phyloP scores from a whole-genome alignment of 192 early-diverging fungal species.

The Podila clonocystis region DNA sequence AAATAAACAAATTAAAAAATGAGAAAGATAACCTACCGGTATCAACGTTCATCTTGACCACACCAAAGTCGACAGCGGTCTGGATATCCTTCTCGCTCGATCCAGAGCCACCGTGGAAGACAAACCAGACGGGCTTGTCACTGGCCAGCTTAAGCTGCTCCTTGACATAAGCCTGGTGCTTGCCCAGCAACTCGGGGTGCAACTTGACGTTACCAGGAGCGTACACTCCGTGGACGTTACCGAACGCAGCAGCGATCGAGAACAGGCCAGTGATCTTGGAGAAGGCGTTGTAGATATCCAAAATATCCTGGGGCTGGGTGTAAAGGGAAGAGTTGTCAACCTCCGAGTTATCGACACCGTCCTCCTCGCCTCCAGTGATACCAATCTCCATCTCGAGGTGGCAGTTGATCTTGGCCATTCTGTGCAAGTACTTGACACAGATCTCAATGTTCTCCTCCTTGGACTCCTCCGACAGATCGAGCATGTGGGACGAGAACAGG shows the following conservation, averaged over 20 bases:
- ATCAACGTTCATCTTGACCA: slow-evolving; percentile 99
- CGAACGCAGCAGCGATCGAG: slow-evolving; percentile 95
- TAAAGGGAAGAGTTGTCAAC: slow-evolving; percentile 91
- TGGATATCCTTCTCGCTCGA: slow-evolving; percentile 80
- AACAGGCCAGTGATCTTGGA: slow-evolving; percentile 85
- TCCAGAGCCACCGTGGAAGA: slow-evolving; percentile 97
- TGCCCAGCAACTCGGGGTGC: slow-evolving; percentile 87
- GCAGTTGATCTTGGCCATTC: slow-evolving; percentile 86
- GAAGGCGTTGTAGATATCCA: slow-evolving; percentile 91
- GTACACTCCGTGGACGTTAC: slow-evolving; percentile 95
- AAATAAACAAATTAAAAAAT: slow-evolving; percentile 1
- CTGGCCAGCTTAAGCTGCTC: slow-evolving; percentile 63
- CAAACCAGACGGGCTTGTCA: slow-evolving; percentile 88
- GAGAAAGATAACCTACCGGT: slow-evolving; percentile 61
- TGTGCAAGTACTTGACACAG: slow-evolving; percentile 89
- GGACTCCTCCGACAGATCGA: slow-evolving; percentile 92
- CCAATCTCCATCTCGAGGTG: slow-evolving; percentile 98
- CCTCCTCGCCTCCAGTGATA: slow-evolving; percentile 97
- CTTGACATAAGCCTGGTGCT: slow-evolving; percentile 85
- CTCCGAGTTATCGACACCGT: slow-evolving; percentile 94
- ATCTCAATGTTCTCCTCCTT: slow-evolving; percentile 93
- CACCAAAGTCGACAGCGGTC: slow-evolving; percentile 82
- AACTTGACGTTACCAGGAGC: slow-evolving; percentile 94
- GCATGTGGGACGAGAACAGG: slow-evolving; percentile 96
- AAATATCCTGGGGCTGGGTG: slow-evolving; percentile 95